Conservation (phyloP, 257 asterid genomes). For the Solanum acaule region DNA sequence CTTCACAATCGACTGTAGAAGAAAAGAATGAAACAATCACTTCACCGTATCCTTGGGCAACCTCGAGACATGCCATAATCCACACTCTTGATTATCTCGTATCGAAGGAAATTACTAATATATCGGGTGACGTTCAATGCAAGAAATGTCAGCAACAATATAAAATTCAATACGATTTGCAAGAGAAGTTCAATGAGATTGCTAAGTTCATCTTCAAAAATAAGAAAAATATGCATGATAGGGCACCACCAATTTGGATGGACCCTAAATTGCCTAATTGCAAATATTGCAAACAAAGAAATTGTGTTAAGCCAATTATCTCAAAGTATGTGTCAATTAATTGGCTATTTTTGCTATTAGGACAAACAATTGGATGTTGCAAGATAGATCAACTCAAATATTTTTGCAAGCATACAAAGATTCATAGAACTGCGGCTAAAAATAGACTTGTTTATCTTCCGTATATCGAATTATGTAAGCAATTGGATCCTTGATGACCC, state of each 20-base stretch:
- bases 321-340: background rate
- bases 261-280: slow-evolving; percentile 1
- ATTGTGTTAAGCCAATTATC: slow-evolving; percentile 8
- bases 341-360: slow-evolving; percentile 11
- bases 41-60: slow-evolving; percentile 10
- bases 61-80: background rate
- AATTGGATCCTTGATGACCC: slow-evolving; percentile 2
- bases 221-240: slow-evolving; percentile 1
- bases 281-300: slow-evolving; percentile 8
- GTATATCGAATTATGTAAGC: slow-evolving; percentile 8
- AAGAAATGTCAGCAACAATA: background rate
- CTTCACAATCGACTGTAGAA: background rate
- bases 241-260: slow-evolving; percentile 10
- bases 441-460: slow-evolving; percentile 12
- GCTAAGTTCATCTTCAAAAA: background rate
- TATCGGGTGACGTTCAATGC: slow-evolving; percentile 8
- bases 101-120: background rate
- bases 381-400: slow-evolving; percentile 4
- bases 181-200: background rate
- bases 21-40: background rate
- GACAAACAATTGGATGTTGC: slow-evolving; percentile 5
- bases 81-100: background rate
- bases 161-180: background rate
- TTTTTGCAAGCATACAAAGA: slow-evolving; percentile 5
- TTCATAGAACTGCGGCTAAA: slow-evolving; percentile 13